Base-by-base conservation (phyloP, 169 alveolate species). In the Cryptosporidium parvum region DNA sequence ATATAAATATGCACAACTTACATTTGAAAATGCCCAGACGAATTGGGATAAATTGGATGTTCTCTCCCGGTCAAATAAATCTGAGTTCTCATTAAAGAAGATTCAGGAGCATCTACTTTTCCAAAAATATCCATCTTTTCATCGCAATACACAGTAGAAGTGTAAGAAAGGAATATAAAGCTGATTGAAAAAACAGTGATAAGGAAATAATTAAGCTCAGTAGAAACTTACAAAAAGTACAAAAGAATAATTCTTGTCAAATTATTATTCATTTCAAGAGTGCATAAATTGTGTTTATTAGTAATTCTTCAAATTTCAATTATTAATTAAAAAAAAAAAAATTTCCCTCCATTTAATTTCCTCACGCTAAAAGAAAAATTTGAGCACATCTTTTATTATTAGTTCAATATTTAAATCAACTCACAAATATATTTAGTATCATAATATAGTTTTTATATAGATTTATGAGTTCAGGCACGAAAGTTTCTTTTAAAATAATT, bases 401-500 rank as follows among this genome's bases (percentile, higher is more conserved):
- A n/a, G 35, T 23, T 26, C 6, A 56, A 21, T n/a, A 56, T 56
- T 26, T 56, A 16, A n/a, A 23, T 23, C 31, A 23, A 56, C 16
- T n/a, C n/a, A 10, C 37, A 56, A 48, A 48, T 48, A 3, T 48
- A 48, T 16, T 14, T 48, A 48, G 21, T 48, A 48, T 2, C 56
- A 48, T 14, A 12, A 48, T 3, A 59, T 31, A 9, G 33, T 26
- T 59, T 26, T 31, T 21, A 59, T 59, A 59, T 37, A 59, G 33
- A 37, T 59, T n/a, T 8, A 65, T 65, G 72, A 80, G 69, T 16
- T 80, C 89, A 14, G 59, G 68, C 29, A 80, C 61, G 29, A 80
- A 80, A 65, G 75, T 80, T 44, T 44, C 89, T 2, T 80, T 80
- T 42, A 80, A 62, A 65, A 67, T 80, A 3, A 37, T 65, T 26